Evolutionary conservation across 257 asterid genomes (phyloP).

Genomic region (Thymus quinquecostatus): DNA sequence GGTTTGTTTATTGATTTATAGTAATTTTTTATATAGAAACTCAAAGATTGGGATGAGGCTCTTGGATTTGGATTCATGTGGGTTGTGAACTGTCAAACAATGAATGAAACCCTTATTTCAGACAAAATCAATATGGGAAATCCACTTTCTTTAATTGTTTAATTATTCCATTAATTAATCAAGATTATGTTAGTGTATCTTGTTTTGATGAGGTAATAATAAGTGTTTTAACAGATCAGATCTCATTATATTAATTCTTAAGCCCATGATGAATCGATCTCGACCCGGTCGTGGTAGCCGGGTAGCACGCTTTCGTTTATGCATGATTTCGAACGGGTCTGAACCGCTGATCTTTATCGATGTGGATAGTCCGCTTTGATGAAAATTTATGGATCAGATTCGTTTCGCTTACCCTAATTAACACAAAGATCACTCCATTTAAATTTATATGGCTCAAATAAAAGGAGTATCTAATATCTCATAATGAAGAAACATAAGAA

Average conservation of each 20-base stretch:
- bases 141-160: conserved; percentile 16
- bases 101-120: conserved; percentile 36
- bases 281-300: conserved; percentile 45
- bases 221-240: conserved; percentile 48
- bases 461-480: not conserved
- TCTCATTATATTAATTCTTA: conserved; percentile 32
- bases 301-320: conserved; percentile 40
- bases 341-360: not conserved
- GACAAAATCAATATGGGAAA: conserved; percentile 42
- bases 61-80: conserved; percentile 25
- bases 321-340: not conserved
- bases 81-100: conserved; percentile 48
- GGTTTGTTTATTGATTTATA: conserved; percentile 33
- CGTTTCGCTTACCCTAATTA: not conserved
- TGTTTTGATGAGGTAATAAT: conserved; percentile 43
- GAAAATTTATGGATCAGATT: too few species aligned
- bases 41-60: conserved; percentile 32
- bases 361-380: too few species aligned
- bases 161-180: conserved; percentile 11
- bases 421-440: not conserved
- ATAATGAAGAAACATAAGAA: not conserved
- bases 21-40: not conserved
- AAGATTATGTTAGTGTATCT: not conserved
- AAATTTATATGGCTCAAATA: conserved; percentile 10
- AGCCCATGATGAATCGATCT: conserved; percentile 27